Evolutionary conservation across 345 rosid genomes (phyloP), one percentile per base, ranked within the genome.

Genomic region (Salix caprea): DNA sequence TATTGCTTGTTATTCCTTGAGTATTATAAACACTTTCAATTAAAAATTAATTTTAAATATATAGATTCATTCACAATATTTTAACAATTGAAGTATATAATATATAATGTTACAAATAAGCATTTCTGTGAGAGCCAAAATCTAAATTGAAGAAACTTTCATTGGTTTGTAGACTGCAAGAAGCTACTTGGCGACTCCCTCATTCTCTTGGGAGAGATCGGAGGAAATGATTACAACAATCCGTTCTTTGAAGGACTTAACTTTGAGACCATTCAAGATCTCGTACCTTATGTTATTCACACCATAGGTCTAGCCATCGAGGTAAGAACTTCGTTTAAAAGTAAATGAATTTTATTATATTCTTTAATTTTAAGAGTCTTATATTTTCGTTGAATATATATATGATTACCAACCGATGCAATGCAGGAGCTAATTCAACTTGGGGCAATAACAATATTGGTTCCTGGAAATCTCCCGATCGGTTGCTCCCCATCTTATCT

Each of bases 191-290:
- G 72, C 10, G 76, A 68, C 37, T 84, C 91, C 3, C 58, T 89
- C 72, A 70, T 89, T 74, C 80, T 86, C 0, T 72, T 87, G 85
- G 92, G 92, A 79, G 89, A 89, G 75, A 87, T 89, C 21, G 91
- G 92, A 44, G 89, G 89, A 7, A 89, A 89, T 3, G 90, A 89
- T 72, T 86, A 84, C 74, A 80, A 80, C 34, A 42, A 85, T 52
- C 81, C 82, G 0, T 77, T 87, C 42, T 42, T 69, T 4, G 21
- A 23, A 60, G 76, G 87, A 28, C 80, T 68, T 70, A 77, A 62
- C 58, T 10, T 58, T 21, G 67, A 80, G 52, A 82, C 40, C 13
- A 71, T 79, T 39, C 84, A 34, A 70, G 77, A 76, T 34, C 72
- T 83, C 62, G 83, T 80, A 65, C 90, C 90, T 64, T 67, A 65